phyloP scores from a whole-genome alignment of 495 filamentous ascomycete species.

The Penicillium tannophilum region DNA sequence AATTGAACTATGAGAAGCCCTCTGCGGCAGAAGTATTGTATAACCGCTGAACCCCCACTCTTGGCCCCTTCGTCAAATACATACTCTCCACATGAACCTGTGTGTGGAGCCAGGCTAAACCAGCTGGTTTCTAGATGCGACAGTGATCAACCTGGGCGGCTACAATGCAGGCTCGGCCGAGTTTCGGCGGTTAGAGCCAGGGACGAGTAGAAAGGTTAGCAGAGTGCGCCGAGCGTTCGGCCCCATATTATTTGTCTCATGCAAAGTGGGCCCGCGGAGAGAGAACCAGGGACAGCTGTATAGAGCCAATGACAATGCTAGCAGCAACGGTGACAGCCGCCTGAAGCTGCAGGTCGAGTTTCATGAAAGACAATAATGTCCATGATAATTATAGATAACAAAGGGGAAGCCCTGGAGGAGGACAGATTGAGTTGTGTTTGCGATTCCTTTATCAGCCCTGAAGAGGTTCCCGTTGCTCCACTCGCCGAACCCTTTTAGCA shows the following conservation, averaged over 20 bases:
- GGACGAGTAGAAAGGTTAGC: neutral
- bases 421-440: neutral
- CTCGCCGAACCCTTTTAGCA: neutral
- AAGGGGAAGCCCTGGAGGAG: neutral
- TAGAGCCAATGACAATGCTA: neutral
- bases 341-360: conserved; percentile 3
- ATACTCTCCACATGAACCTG: no score
- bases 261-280: conserved; percentile 1
- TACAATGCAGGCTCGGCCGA: neutral
- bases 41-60: no score
- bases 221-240: neutral
- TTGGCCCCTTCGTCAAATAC: no score
- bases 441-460: neutral
- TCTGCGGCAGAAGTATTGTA: no score
- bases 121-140: no score
- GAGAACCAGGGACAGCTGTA: neutral
- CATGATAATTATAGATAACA: neutral
- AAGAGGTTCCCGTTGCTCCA: neutral
- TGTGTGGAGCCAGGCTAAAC: no score
- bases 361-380: neutral
- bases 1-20: neutral
- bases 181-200: neutral
- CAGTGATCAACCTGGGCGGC: neutral
- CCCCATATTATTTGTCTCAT: conserved; percentile 5
- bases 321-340: neutral